Percentiles rank a stretch among this genome's conserved stretches.
Conservation (phyloP, 2,329 filamentous ascomycete species). For the Tricladium varicosporioides region DNA sequence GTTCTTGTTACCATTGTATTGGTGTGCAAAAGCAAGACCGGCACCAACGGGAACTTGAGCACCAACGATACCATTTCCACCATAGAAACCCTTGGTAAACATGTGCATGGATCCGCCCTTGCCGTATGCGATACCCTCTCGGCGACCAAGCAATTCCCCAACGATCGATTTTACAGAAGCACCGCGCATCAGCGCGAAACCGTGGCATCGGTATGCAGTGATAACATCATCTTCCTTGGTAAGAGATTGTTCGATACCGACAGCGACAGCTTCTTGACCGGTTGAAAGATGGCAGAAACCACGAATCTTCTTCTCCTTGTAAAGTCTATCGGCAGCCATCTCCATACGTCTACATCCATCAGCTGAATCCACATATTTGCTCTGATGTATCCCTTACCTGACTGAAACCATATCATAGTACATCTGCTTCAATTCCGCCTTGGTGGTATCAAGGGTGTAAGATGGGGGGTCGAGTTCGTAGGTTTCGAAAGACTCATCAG, state of each 20-base stretch:
- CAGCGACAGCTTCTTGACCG: slow-evolving; percentile 94
- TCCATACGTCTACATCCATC: slow-evolving; percentile 80
- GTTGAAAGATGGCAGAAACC: slow-evolving; percentile 99
- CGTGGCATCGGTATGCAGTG: slow-evolving; percentile 98
- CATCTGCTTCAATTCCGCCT: slow-evolving; percentile 98
- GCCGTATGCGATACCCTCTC: slow-evolving; percentile 95
- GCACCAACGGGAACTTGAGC: slow-evolving; percentile 97
- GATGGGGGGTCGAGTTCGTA: slow-evolving; percentile 96
- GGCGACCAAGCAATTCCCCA: slow-evolving; percentile 89
- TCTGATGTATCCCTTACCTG: slow-evolving; percentile 59
- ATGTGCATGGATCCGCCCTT: slow-evolving; percentile 99
- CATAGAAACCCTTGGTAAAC: slow-evolving; percentile 97
- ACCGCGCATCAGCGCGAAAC: slow-evolving; percentile 95
- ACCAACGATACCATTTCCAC: slow-evolving; percentile 98
- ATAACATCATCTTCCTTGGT: slow-evolving; percentile 91
- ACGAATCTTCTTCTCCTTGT: slow-evolving; percentile 99
- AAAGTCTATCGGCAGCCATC: slow-evolving; percentile 97
- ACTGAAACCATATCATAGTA: slow-evolving; percentile 96
- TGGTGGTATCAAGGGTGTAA: slow-evolving; percentile 90
- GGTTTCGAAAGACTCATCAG: slow-evolving; percentile 98
- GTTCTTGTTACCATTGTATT: slow-evolving; percentile 86
- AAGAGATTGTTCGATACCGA: slow-evolving; percentile 95
- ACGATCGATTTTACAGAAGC: slow-evolving; percentile 89
- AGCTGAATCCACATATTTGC: slow-evolving; percentile 1
- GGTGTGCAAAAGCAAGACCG: slow-evolving; percentile 93